These are phyloP conservation scores for Paratinospora sagittata DNA, from an alignment of 164 flowering plant species.

Conservation along the genomic window DNA sequence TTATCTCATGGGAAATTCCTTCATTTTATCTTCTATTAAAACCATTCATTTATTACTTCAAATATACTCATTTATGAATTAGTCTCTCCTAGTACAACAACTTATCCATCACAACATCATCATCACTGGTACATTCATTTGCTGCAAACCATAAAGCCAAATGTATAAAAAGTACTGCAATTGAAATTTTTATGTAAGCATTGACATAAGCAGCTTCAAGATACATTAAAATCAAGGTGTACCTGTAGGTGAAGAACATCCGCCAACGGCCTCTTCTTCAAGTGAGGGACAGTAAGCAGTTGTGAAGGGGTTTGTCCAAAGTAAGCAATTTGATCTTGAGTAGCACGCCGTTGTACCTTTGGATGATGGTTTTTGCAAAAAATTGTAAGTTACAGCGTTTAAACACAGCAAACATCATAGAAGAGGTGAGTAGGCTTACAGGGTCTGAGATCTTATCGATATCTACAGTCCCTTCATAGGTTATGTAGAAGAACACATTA, in stretches of 20 bases:
- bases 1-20: too few species aligned
- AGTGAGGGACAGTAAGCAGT: slow-evolving; percentile 79
- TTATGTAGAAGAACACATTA: slow-evolving; percentile 95
- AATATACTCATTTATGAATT: too few species aligned
- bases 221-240: slow-evolving; percentile 2
- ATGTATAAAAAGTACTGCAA: background rate
- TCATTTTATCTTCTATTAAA: too few species aligned
- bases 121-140: background rate
- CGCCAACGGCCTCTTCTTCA: slow-evolving; percentile 64
- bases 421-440: slow-evolving; percentile 39
- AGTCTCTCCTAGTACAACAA: too few species aligned
- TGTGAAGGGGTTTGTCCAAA: slow-evolving; percentile 99
- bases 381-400: slow-evolving; percentile 10
- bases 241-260: slow-evolving; percentile 97
- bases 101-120: too few species aligned
- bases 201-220: background rate
- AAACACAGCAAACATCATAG: slow-evolving; percentile 5
- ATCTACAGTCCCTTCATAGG: slow-evolving; percentile 96
- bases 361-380: background rate
- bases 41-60: too few species aligned
- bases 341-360: slow-evolving; percentile 86
- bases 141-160: background rate
- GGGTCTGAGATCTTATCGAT: slow-evolving; percentile 91
- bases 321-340: slow-evolving; percentile 97
- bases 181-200: background rate